Evolutionary conservation across 352 stramenopile genomes (phyloP).

Genomic region (Globisporangium polare): DNA sequence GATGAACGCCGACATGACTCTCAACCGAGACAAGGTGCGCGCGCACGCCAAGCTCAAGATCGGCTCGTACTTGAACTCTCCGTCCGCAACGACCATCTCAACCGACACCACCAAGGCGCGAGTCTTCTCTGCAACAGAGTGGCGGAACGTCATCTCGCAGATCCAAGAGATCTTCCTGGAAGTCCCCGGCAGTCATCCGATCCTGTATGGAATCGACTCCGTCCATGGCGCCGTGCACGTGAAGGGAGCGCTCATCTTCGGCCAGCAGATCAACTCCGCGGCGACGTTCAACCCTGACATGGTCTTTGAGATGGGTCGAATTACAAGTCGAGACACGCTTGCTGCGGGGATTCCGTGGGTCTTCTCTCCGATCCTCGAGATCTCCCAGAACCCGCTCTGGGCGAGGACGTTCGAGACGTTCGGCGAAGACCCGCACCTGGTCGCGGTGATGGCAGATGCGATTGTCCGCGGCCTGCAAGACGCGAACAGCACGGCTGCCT

Average conservation of each 20-base stretch:
- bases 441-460: slow-evolving; percentile 70
- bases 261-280: slow-evolving; percentile 86
- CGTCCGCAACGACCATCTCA: slow-evolving; percentile 32
- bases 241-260: slow-evolving; percentile 72
- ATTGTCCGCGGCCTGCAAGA: slow-evolving; percentile 84
- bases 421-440: slow-evolving; percentile 88
- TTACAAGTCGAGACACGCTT: slow-evolving; percentile 81
- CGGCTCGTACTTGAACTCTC: slow-evolving; percentile 88
- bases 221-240: slow-evolving; percentile 91
- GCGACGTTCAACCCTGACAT: slow-evolving; percentile 87
- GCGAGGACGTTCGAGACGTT: slow-evolving; percentile 92
- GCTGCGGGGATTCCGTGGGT: slow-evolving; percentile 88
- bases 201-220: slow-evolving; percentile 89
- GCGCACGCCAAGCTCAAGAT: slow-evolving; percentile 76
- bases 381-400: slow-evolving; percentile 88
- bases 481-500: slow-evolving; percentile 59
- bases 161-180: slow-evolving; percentile 78
- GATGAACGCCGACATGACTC: slow-evolving; percentile 50
- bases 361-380: slow-evolving; percentile 86
- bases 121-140: slow-evolving; percentile 60
- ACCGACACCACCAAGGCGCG: slow-evolving; percentile 19
- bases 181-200: slow-evolving; percentile 50
- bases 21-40: slow-evolving; percentile 60
- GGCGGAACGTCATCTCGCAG: slow-evolving; percentile 58
- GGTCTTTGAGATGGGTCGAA: slow-evolving; percentile 57